phyloP scores from a whole-genome alignment of 305 asterid species.

The Plantago lanceolata region DNA sequence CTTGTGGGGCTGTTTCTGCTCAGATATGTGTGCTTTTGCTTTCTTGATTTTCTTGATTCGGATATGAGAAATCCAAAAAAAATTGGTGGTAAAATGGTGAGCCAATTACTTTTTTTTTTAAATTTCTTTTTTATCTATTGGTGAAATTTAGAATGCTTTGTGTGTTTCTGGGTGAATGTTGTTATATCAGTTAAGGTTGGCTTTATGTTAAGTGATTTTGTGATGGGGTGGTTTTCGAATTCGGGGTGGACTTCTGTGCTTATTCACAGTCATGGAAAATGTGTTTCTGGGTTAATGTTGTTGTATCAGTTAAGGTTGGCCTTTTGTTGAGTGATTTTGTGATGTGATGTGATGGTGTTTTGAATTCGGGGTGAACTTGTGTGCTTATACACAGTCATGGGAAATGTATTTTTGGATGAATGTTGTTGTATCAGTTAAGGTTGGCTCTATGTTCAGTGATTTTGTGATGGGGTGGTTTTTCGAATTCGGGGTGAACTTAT shows the following conservation, averaged over 20 bases:
- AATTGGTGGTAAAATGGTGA: too few species aligned
- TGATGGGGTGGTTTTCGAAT: not conserved
- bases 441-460: not conserved
- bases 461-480: too few species aligned
- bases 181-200: not conserved
- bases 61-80: too few species aligned
- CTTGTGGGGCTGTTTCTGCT: constrained; percentile 41
- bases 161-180: not conserved
- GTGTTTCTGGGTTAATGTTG: too few species aligned
- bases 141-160: not conserved
- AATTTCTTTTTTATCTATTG: not conserved
- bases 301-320: too few species aligned
- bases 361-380: not conserved
- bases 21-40: constrained; percentile 37
- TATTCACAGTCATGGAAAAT: too few species aligned
- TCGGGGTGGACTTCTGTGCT: too few species aligned
- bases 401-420: not conserved
- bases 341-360: too few species aligned
- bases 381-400: too few species aligned
- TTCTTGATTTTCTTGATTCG: not conserved
- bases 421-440: not conserved
- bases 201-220: not conserved
- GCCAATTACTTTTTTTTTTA: too few species aligned
- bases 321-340: not conserved
- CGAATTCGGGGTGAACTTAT: too few species aligned